Evolutionary conservation across 2,329 filamentous ascomycete species (phyloP), one percentile per base, ranked within the genome.

Genomic region (Penicillium sp.): DNA sequence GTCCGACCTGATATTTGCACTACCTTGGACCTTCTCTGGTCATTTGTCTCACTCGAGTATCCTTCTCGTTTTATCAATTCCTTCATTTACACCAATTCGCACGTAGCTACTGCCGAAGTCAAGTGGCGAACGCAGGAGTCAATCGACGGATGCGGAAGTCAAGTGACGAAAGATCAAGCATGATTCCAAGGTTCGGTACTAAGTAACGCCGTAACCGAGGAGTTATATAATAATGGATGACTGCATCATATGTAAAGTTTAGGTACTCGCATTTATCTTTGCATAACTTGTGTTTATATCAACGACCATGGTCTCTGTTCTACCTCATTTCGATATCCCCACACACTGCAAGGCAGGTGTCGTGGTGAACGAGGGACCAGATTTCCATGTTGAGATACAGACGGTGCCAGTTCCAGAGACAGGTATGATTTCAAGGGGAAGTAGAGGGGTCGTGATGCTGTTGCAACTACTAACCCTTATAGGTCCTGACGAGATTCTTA

Each of bases 401-500:
- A 73, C 74, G 55, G 79, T 83, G 1, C 74, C 77, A 19, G 79
- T 83, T 0, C 80, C 80, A 5, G 74, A 79, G 50, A 78, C 79
- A 53, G 78, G 78, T 80, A 66, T 63, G 59, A 6, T 31, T 21
- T 9, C 33, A 8, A 14, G 35, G 16, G 35, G 11, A 51, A 27
- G 16, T 35, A 11, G 27, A 27, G 35, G 4, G 9, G 35, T 37
- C 35, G 35, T 16, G 16, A 9, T 19, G 16, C 16, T 37, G 16
- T 37, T 47, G 16, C n/a, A n/a, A 24, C 9, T 27, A 31, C 4
- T n/a, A 3, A 46, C 22, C 19, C 21, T 13, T 26, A 5, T 57
- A 81, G 80, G 79, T 13, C 79, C 80, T 8, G 75, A 84, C 49
- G 83, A 86, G 57, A 71, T 86, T 22, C 75, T 86, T 10, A 76